phyloP scores from a whole-genome alignment of 352 stramenopile species.

The Phytophthora citricola region DNA sequence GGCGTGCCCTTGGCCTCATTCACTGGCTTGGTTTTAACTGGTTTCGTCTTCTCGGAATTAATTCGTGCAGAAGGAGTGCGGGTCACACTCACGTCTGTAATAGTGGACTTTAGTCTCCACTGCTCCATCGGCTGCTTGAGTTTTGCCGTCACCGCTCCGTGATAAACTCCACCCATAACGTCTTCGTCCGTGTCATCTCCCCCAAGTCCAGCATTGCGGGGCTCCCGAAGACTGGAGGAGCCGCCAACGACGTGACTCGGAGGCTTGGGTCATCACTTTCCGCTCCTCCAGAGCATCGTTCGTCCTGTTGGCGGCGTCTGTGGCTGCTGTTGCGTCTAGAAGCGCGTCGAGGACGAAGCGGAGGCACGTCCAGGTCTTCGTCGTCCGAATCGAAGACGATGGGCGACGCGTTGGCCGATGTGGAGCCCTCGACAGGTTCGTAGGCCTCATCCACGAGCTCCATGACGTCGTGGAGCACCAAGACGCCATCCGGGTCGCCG shows the following conservation, averaged over 20 bases:
- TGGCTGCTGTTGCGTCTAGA: constrained; percentile 3
- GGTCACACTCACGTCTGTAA: constrained; percentile 23
- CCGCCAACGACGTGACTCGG: constrained; percentile 19
- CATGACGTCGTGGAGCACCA: constrained; percentile 43
- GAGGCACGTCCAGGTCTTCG: constrained; percentile 38
- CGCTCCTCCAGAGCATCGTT: constrained; percentile 1
- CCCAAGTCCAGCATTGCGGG: constrained; percentile 26
- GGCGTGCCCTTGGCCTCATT: constrained; percentile 10
- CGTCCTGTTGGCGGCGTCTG: constrained; percentile 5
- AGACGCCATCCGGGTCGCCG: constrained; percentile 34
- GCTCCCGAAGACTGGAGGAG: constrained; percentile 4
- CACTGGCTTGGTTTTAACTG: constrained; percentile 11
- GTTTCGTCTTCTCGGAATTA: constrained; percentile 1
- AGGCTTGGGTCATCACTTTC: constrained; percentile 16
- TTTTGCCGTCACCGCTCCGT: constrained; percentile 25
- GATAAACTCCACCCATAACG: constrained; percentile 29
- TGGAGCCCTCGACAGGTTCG: constrained; percentile 16
- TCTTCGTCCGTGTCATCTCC: constrained; percentile 32
- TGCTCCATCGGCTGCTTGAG: constrained; percentile 26
- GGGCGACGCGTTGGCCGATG: constrained; percentile 11
- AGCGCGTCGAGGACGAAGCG: constrained; percentile 9
- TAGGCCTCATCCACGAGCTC: constrained; percentile 34
- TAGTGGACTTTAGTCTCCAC: constrained; percentile 31
- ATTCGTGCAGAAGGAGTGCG: neutral
- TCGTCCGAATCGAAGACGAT: constrained; percentile 38